Conservation (phyloP, 148 eudicot genomes). For the Rhododendron molle region DNA sequence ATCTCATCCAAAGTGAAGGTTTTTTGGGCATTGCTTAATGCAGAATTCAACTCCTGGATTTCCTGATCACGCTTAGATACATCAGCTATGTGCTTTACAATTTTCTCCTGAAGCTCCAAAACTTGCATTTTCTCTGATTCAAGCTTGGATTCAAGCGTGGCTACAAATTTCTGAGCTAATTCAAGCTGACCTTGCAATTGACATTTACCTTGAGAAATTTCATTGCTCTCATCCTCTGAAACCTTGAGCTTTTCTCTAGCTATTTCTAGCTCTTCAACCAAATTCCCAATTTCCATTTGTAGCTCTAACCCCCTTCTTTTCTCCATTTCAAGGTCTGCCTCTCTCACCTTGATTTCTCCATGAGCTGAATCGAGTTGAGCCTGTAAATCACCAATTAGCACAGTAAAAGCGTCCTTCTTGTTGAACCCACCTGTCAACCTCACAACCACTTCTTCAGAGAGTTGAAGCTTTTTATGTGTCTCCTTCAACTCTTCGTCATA, state of each 20-base stretch:
- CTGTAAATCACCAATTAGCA: conserved; percentile 20
- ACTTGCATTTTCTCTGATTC: conserved; percentile 38
- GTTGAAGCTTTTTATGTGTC: conserved; percentile 39
- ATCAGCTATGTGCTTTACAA: conserved; percentile 26
- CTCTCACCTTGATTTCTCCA: conserved; percentile 18
- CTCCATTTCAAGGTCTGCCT: conserved; percentile 32
- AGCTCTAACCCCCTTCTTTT: conserved; percentile 29
- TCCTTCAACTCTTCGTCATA: conserved; percentile 43
- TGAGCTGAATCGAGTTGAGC: conserved; percentile 28
- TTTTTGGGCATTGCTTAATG: conserved; percentile 32
- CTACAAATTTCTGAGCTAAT: conserved; percentile 26
- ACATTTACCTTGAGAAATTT: conserved; percentile 20
- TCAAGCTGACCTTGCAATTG: conserved; percentile 36
- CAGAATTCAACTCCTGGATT: conserved; percentile 42
- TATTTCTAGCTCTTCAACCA: conserved; percentile 42
- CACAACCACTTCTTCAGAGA: conserved; percentile 49
- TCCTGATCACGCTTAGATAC: conserved; percentile 30
- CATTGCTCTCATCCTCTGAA: conserved; percentile 29
- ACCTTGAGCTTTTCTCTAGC: conserved; percentile 30
- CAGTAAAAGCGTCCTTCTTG: conserved; percentile 18
- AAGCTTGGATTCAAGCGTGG: conserved; percentile 39
- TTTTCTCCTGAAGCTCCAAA: conserved; percentile 44
- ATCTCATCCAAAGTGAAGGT: conserved; percentile 37
- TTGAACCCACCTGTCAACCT: conserved; percentile 42
- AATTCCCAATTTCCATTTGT: conserved; percentile 25